A percentile compares a stretch with the other conserved stretches of the same genome.
Evolutionary conservation across 2,329 filamentous ascomycete genomes (phyloP).

Genomic region (Arachnopeziza araneosa): DNA sequence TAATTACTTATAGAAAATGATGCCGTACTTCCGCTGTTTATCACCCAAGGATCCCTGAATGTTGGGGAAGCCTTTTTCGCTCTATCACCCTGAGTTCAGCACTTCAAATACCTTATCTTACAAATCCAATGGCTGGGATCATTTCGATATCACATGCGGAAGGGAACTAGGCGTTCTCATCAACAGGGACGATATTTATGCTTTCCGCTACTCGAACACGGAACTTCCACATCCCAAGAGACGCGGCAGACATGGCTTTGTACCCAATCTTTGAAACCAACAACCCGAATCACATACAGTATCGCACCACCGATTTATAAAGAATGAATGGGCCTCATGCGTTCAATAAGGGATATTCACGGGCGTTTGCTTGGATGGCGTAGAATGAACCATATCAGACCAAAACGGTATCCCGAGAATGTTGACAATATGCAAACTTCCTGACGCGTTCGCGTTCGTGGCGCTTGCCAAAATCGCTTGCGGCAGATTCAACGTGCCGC

Average conservation of each 20-base stretch:
- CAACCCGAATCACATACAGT: not conserved
- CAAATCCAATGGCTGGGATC: conserved; percentile 14
- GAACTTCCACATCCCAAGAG: conserved; percentile 9
- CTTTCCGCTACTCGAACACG: conserved; percentile 14
- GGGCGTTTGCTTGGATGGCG: too few species aligned
- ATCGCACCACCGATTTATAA: too few species aligned
- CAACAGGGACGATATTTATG: conserved; percentile 26
- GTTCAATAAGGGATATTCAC: too few species aligned
- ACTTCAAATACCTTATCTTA: not conserved
- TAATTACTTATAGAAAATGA: not conserved
- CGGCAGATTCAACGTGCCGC: not conserved
- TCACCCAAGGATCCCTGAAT: not conserved
- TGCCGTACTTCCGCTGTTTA: not conserved
- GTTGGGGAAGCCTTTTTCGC: not conserved
- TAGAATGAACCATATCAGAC: too few species aligned
- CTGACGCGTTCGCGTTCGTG: too few species aligned
- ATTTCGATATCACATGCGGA: conserved; percentile 29
- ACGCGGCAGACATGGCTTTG: conserved; percentile 6
- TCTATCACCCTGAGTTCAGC: not conserved
- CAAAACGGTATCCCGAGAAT: too few species aligned
- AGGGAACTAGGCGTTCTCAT: conserved; percentile 29
- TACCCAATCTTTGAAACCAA: conserved; percentile 5
- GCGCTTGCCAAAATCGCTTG: not conserved
- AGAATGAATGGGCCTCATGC: too few species aligned
- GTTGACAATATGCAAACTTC: too few species aligned